phyloP scores from a whole-genome alignment of 441 rosid species.

The Populus hybrid region DNA sequence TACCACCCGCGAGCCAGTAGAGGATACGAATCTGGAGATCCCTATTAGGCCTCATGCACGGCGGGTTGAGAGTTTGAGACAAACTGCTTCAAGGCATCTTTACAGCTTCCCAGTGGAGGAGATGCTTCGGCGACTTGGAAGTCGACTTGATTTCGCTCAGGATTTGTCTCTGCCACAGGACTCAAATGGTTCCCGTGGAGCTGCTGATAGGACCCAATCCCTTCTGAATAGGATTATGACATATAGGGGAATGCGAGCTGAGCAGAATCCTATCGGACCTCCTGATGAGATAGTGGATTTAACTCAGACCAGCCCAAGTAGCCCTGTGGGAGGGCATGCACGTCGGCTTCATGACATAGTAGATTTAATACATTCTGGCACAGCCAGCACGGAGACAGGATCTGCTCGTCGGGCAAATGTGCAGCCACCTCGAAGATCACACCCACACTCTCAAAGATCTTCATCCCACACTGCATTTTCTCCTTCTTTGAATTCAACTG shows the following conservation, averaged over 20 bases:
- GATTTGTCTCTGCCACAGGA: slow-evolving; percentile 56
- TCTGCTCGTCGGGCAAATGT: slow-evolving; percentile 17
- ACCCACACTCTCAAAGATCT: slow-evolving; percentile 51
- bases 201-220: slow-evolving; percentile 44
- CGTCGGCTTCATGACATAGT: slow-evolving; percentile 36
- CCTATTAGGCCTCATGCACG: slow-evolving; percentile 74
- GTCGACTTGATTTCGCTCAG: slow-evolving; percentile 59
- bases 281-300: slow-evolving; percentile 50
- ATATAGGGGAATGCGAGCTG: slow-evolving; percentile 62
- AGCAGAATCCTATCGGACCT: slow-evolving; percentile 46
- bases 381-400: background rate
- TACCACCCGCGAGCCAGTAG: slow-evolving; percentile 51
- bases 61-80: slow-evolving; percentile 88
- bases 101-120: slow-evolving; percentile 74
- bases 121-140: slow-evolving; percentile 81
- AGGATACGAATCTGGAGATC: slow-evolving; percentile 62
- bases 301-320: slow-evolving; percentile 43
- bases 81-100: slow-evolving; percentile 61
- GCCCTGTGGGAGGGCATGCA: slow-evolving; percentile 44
- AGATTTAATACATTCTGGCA: background rate
- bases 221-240: slow-evolving; percentile 60
- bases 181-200: slow-evolving; percentile 47
- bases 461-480: slow-evolving; percentile 39
- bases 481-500: slow-evolving; percentile 49
- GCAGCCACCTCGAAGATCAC: slow-evolving; percentile 48